These are phyloP conservation scores for Bipolaris oryzae DNA, from an alignment of 2,329 filamentous ascomycete genomes.

Conservation along the genomic window DNA sequence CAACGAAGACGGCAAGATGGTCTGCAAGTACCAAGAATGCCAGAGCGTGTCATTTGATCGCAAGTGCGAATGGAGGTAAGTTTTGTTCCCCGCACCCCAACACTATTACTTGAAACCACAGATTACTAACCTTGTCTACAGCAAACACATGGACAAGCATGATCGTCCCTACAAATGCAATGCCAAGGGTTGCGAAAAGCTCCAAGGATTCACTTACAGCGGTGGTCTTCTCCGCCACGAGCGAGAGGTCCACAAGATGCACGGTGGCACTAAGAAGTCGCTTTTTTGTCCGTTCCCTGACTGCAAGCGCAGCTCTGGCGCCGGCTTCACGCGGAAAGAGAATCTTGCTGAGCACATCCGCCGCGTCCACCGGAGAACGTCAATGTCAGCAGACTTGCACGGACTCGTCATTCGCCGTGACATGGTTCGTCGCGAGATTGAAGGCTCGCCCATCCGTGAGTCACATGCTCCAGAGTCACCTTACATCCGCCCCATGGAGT, in stretches of 20 bases:
- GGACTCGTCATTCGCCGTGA: slow-evolving; percentile 40
- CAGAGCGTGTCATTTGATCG: slow-evolving; percentile 73
- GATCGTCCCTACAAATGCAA: slow-evolving; percentile 89
- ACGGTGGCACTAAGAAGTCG: slow-evolving; percentile 85
- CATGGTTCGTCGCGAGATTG: slow-evolving; percentile 23
- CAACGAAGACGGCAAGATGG: slow-evolving; percentile 75
- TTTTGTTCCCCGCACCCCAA: slow-evolving; percentile 25
- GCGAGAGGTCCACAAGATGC: slow-evolving; percentile 89
- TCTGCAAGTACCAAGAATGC: slow-evolving; percentile 73
- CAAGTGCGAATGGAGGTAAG: slow-evolving; percentile 94
- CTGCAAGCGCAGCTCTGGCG: slow-evolving; percentile 87
- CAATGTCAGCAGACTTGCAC: slow-evolving; percentile 45
- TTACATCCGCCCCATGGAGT: slow-evolving; percentile 31
- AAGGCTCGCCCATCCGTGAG: slow-evolving; percentile 29
- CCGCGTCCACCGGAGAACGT: slow-evolving; percentile 70
- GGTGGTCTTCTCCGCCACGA: slow-evolving; percentile 89
- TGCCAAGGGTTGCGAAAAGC: slow-evolving; percentile 83
- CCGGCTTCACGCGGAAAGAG: slow-evolving; percentile 90
- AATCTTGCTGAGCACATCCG: slow-evolving; percentile 93
- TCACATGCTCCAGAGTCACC: slow-evolving; percentile 34
- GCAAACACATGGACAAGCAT: slow-evolving; percentile 99
- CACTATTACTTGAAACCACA: slow-evolving; percentile 27
- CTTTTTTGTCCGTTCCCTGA: slow-evolving; percentile 84
- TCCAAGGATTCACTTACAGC: slow-evolving; percentile 93
- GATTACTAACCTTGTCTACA: slow-evolving; percentile 48